phyloP scores from a whole-genome alignment of 768 basidiomycete species.

The Atractiella rhizophila region DNA sequence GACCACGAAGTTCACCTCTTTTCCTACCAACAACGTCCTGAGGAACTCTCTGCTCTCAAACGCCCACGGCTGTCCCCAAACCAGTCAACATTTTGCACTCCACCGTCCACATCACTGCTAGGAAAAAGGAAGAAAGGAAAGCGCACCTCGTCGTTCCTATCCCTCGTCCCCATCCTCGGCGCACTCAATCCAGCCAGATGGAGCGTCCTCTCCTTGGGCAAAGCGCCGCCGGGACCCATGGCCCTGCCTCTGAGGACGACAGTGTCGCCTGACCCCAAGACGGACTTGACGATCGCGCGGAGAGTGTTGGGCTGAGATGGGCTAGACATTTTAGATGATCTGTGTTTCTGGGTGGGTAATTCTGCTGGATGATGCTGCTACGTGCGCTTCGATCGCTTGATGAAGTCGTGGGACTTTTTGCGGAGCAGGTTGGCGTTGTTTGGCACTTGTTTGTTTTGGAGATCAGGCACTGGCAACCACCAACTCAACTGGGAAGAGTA shows the following conservation, averaged over 20 bases:
- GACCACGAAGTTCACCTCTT: constrained; percentile 61
- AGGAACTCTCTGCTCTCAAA: constrained; percentile 84
- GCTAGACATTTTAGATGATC: too few species aligned
- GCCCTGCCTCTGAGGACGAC: constrained; percentile 2
- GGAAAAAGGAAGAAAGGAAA: background rate
- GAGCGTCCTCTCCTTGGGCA: constrained; percentile 36
- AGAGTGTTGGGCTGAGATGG: too few species aligned
- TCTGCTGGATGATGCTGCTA: too few species aligned
- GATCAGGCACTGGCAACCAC: too few species aligned
- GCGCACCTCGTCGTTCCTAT: constrained; percentile 63
- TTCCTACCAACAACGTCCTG: constrained; percentile 60
- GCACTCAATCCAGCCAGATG: constrained; percentile 70
- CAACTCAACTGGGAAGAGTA: too few species aligned
- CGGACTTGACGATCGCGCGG: constrained; percentile 12
- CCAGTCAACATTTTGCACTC: background rate
- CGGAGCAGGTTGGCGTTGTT: too few species aligned
- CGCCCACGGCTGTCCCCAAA: constrained; percentile 42
- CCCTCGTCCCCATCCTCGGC: constrained; percentile 56
- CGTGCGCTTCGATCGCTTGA: too few species aligned
- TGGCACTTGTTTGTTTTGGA: too few species aligned
- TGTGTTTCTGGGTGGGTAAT: too few species aligned
- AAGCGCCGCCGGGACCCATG: background rate
- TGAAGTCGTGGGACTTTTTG: too few species aligned
- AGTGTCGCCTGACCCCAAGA: constrained; percentile 12
- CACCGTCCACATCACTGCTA: background rate